Base-by-base conservation (phyloP, 2,329 filamentous ascomycete genomes). In the Aspergillus texensis region DNA sequence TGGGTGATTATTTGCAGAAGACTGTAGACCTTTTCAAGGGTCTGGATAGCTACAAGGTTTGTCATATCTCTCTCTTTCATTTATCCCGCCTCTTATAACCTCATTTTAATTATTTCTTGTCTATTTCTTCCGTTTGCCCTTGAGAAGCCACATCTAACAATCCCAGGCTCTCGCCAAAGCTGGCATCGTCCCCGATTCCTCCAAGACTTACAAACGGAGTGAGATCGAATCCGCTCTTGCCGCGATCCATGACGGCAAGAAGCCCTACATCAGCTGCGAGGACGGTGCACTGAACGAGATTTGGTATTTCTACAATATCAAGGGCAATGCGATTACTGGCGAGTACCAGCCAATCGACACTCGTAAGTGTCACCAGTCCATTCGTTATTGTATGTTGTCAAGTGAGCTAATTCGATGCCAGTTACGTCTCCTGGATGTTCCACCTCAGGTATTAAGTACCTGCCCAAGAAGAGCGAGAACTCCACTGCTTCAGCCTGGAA, bases 371-470 rank as follows among this genome's bases (percentile, higher is more conserved):
- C 5, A n/a, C n/a, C n/a, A 16, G 12, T 36, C 12, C 14, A 32
- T 26, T 16, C 19, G 6, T 24, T 50, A 14, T 14, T 6, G 30
- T 28, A 24, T 58, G 5, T 21, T 19, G 55, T 39, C 11, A 24
- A 36, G n/a, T 48, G 8, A 57, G 36, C 48, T 62, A 45, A 58
- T 30, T 3, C 54, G 10, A 41, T 60, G 34, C 5, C 50, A 77
- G 75, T 77, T 10, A 57, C 70, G 24, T 60, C 82, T 56, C 87
- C 88, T 30, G 85, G 81, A 50, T 94, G 91, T 75, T 87, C 90
- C 0, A 72, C 75, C 43, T 82, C 78, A 0, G 88, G 86, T 3
- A 87, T 93, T 73, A 86, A 85, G 71, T 92, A 92, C 74, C 76
- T 86, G 10, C 87, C 88, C 39, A 91, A 91, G 16, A 62, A 26